Evolutionary conservation across 371 early-diverging fungal species (phyloP), one percentile per base, ranked within the genome.

Genomic region (Mortierella sp.): DNA sequence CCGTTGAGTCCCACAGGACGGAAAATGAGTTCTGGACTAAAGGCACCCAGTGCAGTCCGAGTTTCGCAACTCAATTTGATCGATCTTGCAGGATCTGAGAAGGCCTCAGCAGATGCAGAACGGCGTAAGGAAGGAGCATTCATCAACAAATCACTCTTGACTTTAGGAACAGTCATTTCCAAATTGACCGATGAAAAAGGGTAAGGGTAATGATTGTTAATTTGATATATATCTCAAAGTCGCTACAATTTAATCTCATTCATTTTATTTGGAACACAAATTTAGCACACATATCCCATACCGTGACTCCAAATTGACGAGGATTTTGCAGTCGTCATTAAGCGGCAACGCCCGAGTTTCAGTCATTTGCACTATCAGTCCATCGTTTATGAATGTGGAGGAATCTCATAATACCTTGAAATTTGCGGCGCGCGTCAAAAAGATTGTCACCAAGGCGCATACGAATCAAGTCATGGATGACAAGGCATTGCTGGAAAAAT

Each of bases 41-140:
- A 63, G 42, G 13, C 53, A 10, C 63, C 88, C 1, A 84, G 86
- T 3, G 86, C 89, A 29, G 94, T 96, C 0, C 93, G 87, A 17
- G 86, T 92, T 15, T 94, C 93, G 0, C 90, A 89, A 32, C 75
- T 93, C 76, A 95, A 93, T 73, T 81, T 98, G 58, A 95, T 97
- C 68, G 99, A 98, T 86, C 83, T 99, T 68, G 98, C 99, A 29
- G 99, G 99, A 40, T 95, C 96, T 22, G 99, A 99, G 85, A 93
- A 96, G 80, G 92, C 93, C 2, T 81, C 92, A 5, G 85, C 91
- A n/a, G 87, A 92, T 67, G 84, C 87, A 40, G 93, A 93, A 10
- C 79, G 97, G 31, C 87, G 97, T 22, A 95, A 95, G 82, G 99
- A 99, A 85, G 96, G 97, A 15, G 92, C 95, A 7, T 94, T 86